phyloP scores from a whole-genome alignment of 179 eudicot genomes.

The Vitellaria paradoxa region DNA sequence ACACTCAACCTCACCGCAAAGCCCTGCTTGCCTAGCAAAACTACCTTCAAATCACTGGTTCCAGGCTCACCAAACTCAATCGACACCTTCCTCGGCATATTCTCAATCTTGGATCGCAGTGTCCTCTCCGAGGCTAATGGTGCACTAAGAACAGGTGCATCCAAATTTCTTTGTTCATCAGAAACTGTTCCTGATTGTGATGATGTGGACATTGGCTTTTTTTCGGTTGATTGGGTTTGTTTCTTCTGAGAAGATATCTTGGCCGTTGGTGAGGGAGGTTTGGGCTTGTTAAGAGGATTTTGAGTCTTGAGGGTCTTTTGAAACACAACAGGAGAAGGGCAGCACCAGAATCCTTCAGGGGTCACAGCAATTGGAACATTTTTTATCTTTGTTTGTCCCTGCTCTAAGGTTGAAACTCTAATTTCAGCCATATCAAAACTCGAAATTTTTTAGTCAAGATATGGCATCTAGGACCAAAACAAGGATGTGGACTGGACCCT shows the following conservation, averaged over 20 bases:
- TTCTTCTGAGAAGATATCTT: slow-evolving; percentile 36
- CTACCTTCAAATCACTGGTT: slow-evolving; percentile 74
- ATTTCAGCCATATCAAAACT: slow-evolving; percentile 60
- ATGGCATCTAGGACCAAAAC: slow-evolving; percentile 10
- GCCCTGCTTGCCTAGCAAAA: slow-evolving; percentile 73
- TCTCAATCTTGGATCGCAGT: slow-evolving; percentile 43
- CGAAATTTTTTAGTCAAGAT: slow-evolving; percentile 7
- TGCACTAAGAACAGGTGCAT: slow-evolving; percentile 29
- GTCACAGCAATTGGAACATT: slow-evolving; percentile 96
- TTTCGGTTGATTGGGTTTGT: slow-evolving; percentile 38
- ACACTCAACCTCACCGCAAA: slow-evolving; percentile 83
- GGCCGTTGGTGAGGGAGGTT: slow-evolving; percentile 34
- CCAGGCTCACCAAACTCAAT: slow-evolving; percentile 90
- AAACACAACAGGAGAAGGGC: slow-evolving; percentile 85
- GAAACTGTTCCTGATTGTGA: slow-evolving; percentile 24
- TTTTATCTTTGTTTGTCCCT: slow-evolving; percentile 61
- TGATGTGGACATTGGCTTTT: slow-evolving; percentile 27
- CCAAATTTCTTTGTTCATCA: slow-evolving; percentile 34
- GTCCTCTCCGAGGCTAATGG: slow-evolving; percentile 31
- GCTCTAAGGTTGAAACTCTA: slow-evolving; percentile 43
- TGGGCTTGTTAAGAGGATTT: slow-evolving; percentile 47
- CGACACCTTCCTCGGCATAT: slow-evolving; percentile 71
- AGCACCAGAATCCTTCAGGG: slow-evolving; percentile 98
- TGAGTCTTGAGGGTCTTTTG: slow-evolving; percentile 64
- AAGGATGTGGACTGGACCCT: not conserved